Evolutionary conservation across 2,329 filamentous ascomycete species (phyloP), one percentile per base, ranked within the genome.

Genomic region (Myotisia sp.): DNA sequence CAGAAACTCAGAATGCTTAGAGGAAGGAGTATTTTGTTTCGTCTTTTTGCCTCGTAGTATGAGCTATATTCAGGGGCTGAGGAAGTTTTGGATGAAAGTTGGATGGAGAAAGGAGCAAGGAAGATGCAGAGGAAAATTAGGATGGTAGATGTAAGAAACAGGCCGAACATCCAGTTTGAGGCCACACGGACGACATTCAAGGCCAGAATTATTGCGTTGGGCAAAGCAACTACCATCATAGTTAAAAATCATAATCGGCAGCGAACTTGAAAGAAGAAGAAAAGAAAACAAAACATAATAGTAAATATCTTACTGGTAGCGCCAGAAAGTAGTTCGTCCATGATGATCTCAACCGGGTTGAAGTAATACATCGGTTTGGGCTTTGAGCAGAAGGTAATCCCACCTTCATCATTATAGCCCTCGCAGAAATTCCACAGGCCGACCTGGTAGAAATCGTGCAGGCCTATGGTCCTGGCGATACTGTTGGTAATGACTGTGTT

Each of bases 371-470:
- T 64, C 5, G 66, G 64, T 47, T 72, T 48, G 0, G 84, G 79
- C 4, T 60, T 58, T 5, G 79, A 85, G 59, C 87, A 95, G 42
- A 63, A 60, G 0, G 82, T 87, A 42, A 90, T 74, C 6, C 58
- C 57, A 6, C 34, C 26, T 23, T 81, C 81, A 58, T 77, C 65
- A 46, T 71, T 67, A 37, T 86, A 92, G 13, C 86, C 86, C 55
- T 92, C 82, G 57, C 87, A 95, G 55, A 79, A 93, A 39, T 76
- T 79, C 87, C 87, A 95, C 26, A 94, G 61, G 4, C 86, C 86
- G 18, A 92, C 80, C 48, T 85, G 80, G 58, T 94, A 94, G 59
- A 92, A 94, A 57, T 94, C 87, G 54, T 92, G 84, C 31, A 94
- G 67, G 19, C 86, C 87, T 35, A 94, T 65, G 14, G 79, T 82